These are phyloP conservation scores for Sphaerobolus stellatus DNA, from an alignment of 1,284 basidiomycete species.

Conservation along the genomic window DNA sequence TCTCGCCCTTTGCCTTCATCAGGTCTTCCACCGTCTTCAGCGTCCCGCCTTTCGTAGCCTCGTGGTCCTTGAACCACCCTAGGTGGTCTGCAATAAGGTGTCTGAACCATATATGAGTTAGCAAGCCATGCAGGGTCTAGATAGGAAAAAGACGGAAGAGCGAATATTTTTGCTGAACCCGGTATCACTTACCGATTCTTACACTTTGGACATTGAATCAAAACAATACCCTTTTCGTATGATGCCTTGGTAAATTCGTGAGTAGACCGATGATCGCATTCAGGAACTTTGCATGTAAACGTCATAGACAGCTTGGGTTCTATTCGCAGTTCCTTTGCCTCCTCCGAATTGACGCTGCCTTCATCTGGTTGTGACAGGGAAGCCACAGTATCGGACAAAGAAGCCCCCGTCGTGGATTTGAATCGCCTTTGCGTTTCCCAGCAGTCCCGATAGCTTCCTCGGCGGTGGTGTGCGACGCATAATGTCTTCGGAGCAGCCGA, in stretches of 20 bases:
- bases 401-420: neutral
- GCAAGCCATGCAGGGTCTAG: neutral
- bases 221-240: conserved; percentile 87
- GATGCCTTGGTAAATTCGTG: conserved; percentile 86
- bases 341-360: too few relatives aligned
- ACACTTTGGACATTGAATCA: conserved; percentile 91
- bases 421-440: neutral
- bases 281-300: conserved; percentile 84
- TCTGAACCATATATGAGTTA: too few relatives aligned
- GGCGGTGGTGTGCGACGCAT: neutral
- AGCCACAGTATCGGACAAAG: neutral
- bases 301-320: conserved; percentile 72
- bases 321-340: conserved; percentile 13
- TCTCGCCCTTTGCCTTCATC: conserved; percentile 74
- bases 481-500: too few relatives aligned
- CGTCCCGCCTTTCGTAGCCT: conserved; percentile 64
- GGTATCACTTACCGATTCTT: conserved; percentile 67
- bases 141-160: neutral
- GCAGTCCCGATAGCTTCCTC: neutral
- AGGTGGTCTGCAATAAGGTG: conserved; percentile 90
- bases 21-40: conserved; percentile 81
- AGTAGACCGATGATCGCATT: conserved; percentile 80
- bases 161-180: neutral
- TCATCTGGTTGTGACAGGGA: neutral
- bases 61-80: conserved; percentile 85